phyloP scores from a whole-genome alignment of 108 stramenopile species.

The Schizochytrium sp. region DNA sequence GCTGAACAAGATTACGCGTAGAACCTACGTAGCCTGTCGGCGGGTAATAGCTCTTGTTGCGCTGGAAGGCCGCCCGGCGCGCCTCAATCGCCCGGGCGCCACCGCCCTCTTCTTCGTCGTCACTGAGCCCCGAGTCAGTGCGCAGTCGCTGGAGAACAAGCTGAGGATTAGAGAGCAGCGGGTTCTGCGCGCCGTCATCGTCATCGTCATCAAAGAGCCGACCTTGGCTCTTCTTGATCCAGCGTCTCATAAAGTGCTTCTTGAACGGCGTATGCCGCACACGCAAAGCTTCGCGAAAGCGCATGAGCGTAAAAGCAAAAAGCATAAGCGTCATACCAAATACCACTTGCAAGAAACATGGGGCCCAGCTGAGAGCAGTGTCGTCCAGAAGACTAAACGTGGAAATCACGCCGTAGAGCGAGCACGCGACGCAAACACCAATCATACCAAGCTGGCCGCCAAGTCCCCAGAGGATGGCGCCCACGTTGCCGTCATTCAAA shows the following conservation, averaged over 20 bases:
- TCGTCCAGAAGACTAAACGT: conserved; percentile 8
- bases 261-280: neutral
- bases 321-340: neutral
- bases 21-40: neutral
- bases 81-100: neutral
- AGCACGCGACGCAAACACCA: neutral
- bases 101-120: neutral
- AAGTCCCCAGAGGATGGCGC: neutral
- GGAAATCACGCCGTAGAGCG: neutral
- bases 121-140: neutral
- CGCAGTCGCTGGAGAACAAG: neutral
- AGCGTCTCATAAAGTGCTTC: neutral
- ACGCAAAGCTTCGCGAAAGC: neutral
- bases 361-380: neutral
- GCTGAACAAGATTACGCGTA: neutral
- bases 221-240: neutral
- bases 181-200: neutral
- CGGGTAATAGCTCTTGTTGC: neutral
- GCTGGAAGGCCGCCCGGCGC: neutral
- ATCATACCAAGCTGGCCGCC: neutral
- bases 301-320: neutral
- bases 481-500: conserved; percentile 5
- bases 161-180: neutral
- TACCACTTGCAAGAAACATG: conserved; percentile 2
- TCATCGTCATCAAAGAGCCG: neutral